Conservation (phyloP, 202 grass and related monocot species). For the Thinopyrum obtusiflorum region DNA sequence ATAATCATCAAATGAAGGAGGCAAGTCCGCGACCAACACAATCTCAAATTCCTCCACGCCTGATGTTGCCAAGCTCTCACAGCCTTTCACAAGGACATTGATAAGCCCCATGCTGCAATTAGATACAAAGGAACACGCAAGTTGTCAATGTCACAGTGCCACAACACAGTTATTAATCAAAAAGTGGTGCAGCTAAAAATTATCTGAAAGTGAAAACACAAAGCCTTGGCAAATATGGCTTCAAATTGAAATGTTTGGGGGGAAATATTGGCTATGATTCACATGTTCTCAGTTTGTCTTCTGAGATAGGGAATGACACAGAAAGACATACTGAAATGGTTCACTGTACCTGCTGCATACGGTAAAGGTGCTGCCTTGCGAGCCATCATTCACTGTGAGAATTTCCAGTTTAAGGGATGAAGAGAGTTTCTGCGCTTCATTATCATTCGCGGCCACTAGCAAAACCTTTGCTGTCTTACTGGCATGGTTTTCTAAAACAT, state of each 20-base stretch:
- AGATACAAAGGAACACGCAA: not conserved
- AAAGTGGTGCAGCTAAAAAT: not conserved
- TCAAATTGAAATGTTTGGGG: not conserved
- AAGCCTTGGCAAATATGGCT: not conserved
- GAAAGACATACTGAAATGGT: not conserved
- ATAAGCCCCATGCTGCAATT: constrained; percentile 55
- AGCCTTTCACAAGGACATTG: constrained; percentile 57
- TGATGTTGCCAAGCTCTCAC: constrained; percentile 39
- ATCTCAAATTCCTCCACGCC: constrained; percentile 56
- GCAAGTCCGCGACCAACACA: constrained; percentile 54
- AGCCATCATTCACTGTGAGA: constrained; percentile 45
- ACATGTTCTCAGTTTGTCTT: not conserved
- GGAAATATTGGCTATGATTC: not conserved
- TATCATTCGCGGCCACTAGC: constrained; percentile 44
- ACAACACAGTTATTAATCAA: not conserved
- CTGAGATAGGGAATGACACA: not conserved
- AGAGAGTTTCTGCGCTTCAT: constrained; percentile 26
- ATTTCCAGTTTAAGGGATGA: constrained; percentile 45
- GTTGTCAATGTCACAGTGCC: not conserved
- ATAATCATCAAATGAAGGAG: constrained; percentile 61
- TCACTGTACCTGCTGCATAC: constrained; percentile 52
- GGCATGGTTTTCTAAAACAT: constrained; percentile 31
- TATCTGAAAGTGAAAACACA: not conserved
- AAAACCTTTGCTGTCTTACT: constrained; percentile 54
- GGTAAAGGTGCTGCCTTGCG: constrained; percentile 44